phyloP scores from a whole-genome alignment of 371 early-diverging fungal genomes.

The Mortierella sp. region DNA sequence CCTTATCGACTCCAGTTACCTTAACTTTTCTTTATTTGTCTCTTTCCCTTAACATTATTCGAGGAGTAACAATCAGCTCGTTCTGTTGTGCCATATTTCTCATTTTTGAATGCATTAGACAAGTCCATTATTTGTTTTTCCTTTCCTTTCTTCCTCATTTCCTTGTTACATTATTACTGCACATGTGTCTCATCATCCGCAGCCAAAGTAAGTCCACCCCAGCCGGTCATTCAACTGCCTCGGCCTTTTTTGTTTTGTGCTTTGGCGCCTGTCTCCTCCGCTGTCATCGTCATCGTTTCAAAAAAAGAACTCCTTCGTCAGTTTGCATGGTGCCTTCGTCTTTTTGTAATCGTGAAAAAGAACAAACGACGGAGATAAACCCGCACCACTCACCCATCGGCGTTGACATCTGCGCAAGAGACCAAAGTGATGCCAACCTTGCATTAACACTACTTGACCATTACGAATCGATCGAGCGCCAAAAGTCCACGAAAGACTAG shows the following conservation, averaged over 20 bases:
- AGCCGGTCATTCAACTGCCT: no score
- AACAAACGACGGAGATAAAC: neutral
- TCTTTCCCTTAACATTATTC: neutral
- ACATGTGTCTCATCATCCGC: neutral
- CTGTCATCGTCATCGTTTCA: neutral
- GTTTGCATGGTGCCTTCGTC: no score
- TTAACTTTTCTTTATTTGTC: neutral
- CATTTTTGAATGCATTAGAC: neutral
- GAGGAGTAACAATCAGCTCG: neutral
- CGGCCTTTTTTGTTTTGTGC: no score
- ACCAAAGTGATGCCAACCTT: neutral
- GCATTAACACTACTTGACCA: no score
- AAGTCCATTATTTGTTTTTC: neutral
- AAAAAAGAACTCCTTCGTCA: no score
- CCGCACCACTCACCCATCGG: neutral
- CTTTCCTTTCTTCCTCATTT: neutral
- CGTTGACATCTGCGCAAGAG: neutral
- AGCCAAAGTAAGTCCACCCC: conserved; percentile 6
- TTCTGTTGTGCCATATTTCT: neutral
- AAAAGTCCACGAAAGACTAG: neutral
- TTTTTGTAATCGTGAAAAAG: no score
- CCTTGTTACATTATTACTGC: neutral
- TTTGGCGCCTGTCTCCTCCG: neutral
- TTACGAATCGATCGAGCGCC: neutral
- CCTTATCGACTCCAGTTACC: neutral